Evolutionary conservation across 768 basidiomycete genomes (phyloP), one percentile per base, ranked within the genome.

Genomic region (Pisolithus albus): DNA sequence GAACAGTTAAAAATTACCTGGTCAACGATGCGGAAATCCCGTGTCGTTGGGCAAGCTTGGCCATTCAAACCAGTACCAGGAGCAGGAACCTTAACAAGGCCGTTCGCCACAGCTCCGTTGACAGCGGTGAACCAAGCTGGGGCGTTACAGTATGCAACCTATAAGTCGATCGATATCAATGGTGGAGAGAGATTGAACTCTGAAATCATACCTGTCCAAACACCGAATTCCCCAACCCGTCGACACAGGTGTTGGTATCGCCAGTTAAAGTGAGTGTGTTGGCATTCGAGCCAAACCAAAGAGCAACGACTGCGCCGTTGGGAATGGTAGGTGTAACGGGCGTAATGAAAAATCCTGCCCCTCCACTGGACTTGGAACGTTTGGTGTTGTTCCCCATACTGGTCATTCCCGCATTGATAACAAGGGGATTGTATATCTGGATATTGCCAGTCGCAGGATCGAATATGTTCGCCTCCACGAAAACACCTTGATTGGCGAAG

Each of bases 251-350:
- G 1, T 19, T 50, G 30, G 59, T 65, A 10, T 32, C 52, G 1
- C 63, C 63, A 7, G 59, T 63, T n/a, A 64, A 37, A 1, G 54
- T 65, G 3, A 64, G 24, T 4, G 56, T 52, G 11, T 7, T 46
- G 15, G 64, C 63, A 41, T 65, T 65, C 11, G 61, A 65, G 30
- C 63, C 63, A 15, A 64, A 64, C 64, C 63, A 64, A 32, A 64
- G 51, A 7, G 61, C 63, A 30, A 64, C 64, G 15, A 65, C 38
- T 4, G 63, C 56, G 13, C 56, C 55, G 34, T 54, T 30, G 10
- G 63, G 63, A 46, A 64, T 47, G 6, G 63, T 64, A 7, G 64
- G 63, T 4, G 50, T 51, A 10, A 59, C 47, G 5, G 63, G 64
- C 1, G 61, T 56, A 16, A 65, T 7, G 23, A 48, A 64, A 42